Percentiles rank a stretch among this genome's conserved stretches.
Conservation (phyloP, 257 asterid genomes). For the Solanum dulcamara region DNA sequence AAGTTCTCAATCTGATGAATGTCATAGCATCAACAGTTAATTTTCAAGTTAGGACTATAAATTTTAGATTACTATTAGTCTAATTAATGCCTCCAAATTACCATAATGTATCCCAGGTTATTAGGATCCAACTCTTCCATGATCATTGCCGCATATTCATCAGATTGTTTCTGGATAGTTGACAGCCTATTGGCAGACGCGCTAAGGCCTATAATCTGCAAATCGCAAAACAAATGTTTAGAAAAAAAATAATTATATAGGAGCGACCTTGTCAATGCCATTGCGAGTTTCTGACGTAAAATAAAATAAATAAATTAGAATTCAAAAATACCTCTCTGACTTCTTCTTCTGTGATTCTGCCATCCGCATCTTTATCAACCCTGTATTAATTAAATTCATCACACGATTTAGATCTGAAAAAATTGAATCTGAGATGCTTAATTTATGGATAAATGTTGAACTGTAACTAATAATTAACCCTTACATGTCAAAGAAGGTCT, state of each 20-base stretch:
- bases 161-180: constrained; percentile 68
- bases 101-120: constrained; percentile 60
- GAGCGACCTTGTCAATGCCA: neutral
- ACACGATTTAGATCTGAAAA: neutral
- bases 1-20: constrained; percentile 59
- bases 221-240: neutral
- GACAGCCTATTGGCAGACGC: constrained; percentile 89
- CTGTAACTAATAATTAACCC: neutral
- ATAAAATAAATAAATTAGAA: neutral
- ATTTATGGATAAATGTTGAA: neutral
- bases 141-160: constrained; percentile 78
- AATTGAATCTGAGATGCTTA: neutral
- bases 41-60: neutral
- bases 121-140: constrained; percentile 88
- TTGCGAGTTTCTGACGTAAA: neutral
- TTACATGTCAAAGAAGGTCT: constrained; percentile 89
- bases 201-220: constrained; percentile 72
- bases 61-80: neutral
- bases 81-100: constrained; percentile 1
- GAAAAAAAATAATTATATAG: neutral
- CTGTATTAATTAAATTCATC: constrained; percentile 22
- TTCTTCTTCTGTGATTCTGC: constrained; percentile 75
- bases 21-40: neutral
- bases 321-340: constrained; percentile 59
- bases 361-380: constrained; percentile 94